Percentiles rank a stretch among this genome's conserved stretches.
phyloP scores from a whole-genome alignment of 441 rosid species.

The Populus hybrid region DNA sequence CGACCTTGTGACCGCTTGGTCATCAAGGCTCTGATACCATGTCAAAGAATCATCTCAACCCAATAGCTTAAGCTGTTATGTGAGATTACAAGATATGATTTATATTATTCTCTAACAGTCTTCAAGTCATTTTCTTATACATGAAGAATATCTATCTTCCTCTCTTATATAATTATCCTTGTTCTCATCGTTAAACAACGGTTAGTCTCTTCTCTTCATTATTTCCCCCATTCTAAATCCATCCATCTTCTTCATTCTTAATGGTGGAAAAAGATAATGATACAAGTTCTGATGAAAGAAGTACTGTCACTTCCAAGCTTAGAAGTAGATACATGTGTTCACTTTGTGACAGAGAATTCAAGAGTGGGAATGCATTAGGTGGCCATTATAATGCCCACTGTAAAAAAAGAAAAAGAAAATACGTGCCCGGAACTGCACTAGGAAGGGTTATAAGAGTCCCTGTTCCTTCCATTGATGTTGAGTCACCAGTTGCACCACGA shows the following conservation, averaged over 20 bases:
- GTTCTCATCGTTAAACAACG: not conserved
- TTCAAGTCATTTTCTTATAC: not conserved
- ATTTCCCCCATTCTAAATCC: not conserved
- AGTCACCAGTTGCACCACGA: not conserved
- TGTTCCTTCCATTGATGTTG: not conserved
- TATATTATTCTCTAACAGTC: no score
- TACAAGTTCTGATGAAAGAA: not conserved
- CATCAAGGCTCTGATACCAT: no score
- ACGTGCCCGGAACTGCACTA: not conserved
- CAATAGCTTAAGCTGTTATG: no score
- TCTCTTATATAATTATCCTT: not conserved
- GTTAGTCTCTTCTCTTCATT: not conserved
- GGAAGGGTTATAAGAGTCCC: not conserved
- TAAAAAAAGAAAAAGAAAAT: not conserved
- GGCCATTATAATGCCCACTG: not conserved
- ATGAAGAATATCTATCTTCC: not conserved
- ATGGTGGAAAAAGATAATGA: not conserved
- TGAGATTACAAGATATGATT: no score
- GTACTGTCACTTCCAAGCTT: not conserved
- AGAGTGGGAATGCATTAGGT: not conserved
- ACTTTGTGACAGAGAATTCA: not conserved
- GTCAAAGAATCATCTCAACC: no score
- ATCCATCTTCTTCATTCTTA: not conserved
- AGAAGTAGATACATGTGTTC: not conserved
- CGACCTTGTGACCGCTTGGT: no score